Base-by-base conservation (phyloP, 257 asterid species). In the Marsdenia floribunda region DNA sequence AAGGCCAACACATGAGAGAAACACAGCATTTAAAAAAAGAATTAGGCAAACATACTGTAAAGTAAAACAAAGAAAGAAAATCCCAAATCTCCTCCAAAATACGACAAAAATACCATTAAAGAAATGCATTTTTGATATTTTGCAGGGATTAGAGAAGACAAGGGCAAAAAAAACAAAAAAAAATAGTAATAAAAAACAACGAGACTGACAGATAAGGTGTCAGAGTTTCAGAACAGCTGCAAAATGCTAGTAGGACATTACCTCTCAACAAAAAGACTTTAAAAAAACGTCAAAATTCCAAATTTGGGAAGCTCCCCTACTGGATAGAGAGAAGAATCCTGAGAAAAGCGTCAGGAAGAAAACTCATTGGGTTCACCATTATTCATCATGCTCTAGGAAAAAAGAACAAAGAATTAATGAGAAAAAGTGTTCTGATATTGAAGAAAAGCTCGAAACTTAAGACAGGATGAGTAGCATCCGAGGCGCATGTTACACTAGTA, bases 201-300 rank as follows among this genome's bases (percentile, higher is more conserved):
- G 79, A 49, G 49, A 73, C 83, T 76, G 84, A 78, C 85, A 73
- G 47, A 58, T 83, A 83, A 76, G 71, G 75, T 79, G 82, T 78
- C 86, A 81, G 86, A 73, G 75, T 47, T 46, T n/a, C 44, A 76
- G 66, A 47, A 29, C 58, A 24, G 14, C 22, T 19, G 68, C 55
- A 42, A 77, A 77, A 81, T 74, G 72, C 63, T 69, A 80, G 55
- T 65, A 74, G 0, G 47, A 73, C 76, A 71, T 77, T 24, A 83
- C 77, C 19, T 65, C 14, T 65, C 49, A 37, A 67, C 70, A 73
- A 72, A 72, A 44, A 74, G 66, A 49, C 21, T 52, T 67, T 55
- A 53, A 37, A 76, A 72, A 29, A 64, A 78, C 67, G 73, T 33
- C 26, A 13, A 70, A 59, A 52, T 60, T 55, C 12, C 13, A 55